phyloP scores from a whole-genome alignment of 768 basidiomycete species.

The Hericium erinaceus region DNA sequence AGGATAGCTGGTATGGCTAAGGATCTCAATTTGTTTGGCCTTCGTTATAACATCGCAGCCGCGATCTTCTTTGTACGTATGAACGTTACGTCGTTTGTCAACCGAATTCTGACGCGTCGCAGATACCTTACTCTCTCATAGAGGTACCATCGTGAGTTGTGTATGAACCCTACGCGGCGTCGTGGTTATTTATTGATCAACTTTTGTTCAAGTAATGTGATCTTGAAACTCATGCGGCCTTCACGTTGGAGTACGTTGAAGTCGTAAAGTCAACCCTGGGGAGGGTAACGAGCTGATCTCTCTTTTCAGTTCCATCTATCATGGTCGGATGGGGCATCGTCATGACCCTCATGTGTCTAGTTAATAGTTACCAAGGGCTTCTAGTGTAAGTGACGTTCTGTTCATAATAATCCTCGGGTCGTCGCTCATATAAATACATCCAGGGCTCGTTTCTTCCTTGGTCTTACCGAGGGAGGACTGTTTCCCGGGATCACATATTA shows the following conservation, averaged over 20 bases:
- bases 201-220: slow-evolving; percentile 23
- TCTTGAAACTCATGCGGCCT: slow-evolving; percentile 26
- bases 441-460: slow-evolving; percentile 35
- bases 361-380: slow-evolving; percentile 23
- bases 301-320: slow-evolving; percentile 27
- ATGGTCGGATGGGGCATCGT: slow-evolving; percentile 32
- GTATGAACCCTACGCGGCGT: not conserved
- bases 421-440: not conserved
- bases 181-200: no score
- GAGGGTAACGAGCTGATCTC: not conserved
- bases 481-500: slow-evolving; percentile 33
- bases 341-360: slow-evolving; percentile 30
- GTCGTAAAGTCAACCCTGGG: not conserved
- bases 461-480: slow-evolving; percentile 36
- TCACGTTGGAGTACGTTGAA: slow-evolving; percentile 27
- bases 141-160: slow-evolving; percentile 29
- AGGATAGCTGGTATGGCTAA: slow-evolving; percentile 35
- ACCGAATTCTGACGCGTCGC: not conserved
- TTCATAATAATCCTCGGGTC: not conserved
- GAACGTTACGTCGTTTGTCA: not conserved
- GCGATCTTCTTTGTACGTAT: slow-evolving; percentile 28
- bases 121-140: slow-evolving; percentile 29
- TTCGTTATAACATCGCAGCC: slow-evolving; percentile 28
- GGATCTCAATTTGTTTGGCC: slow-evolving; percentile 26
- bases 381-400: slow-evolving; percentile 20